Evolutionary conservation across 768 basidiomycete genomes (phyloP), one percentile per base, ranked within the genome.

Genomic region (Termitomyces sp.): DNA sequence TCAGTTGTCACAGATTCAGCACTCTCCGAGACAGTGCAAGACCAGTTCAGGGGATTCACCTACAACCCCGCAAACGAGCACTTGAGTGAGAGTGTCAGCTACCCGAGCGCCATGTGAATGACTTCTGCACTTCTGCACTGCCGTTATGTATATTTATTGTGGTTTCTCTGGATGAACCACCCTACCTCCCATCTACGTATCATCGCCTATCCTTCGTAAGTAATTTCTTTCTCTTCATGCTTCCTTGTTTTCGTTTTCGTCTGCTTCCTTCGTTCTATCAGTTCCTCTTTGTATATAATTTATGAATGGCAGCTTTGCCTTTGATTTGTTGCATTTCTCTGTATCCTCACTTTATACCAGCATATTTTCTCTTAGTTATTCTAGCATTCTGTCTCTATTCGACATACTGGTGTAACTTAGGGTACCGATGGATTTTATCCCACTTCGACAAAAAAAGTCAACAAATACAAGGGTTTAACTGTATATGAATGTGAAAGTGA

Each of bases 1-100:
- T 95, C 93, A 1, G 94, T 98, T 55, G 96, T 99, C 39, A 92
- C 91, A 61, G 93, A 94, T 66, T 94, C 92, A 4, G 87, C 84
- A 27, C 76, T 99, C 37, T 94, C 92, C 16, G 91, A 97, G 77
- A 98, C 95, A 0, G 94, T 99, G 2, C 96, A 99, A 70, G 93
- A 94, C 65, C 93, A 95, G 70, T 98, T 98, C 81, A 78, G 81
- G 64, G 91, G 91, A 27, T 94, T 94, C 74, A 93, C 91, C 5
- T 93, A 92, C 70, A 92, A 92, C 69, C 89, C 90, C 1, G 84
- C 84, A 24, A 90, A 89, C 69, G 89, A 91, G 64, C 87, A 92
- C 65, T 80, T 92, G 66, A 88, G 88, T 71, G 90, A 90, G 75
- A 92, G 90, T 66, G 88, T 87, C 65, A 88, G 78, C 71, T 90